Conservation (phyloP, 2,329 filamentous ascomycete species). For the Fusarium palustre region DNA sequence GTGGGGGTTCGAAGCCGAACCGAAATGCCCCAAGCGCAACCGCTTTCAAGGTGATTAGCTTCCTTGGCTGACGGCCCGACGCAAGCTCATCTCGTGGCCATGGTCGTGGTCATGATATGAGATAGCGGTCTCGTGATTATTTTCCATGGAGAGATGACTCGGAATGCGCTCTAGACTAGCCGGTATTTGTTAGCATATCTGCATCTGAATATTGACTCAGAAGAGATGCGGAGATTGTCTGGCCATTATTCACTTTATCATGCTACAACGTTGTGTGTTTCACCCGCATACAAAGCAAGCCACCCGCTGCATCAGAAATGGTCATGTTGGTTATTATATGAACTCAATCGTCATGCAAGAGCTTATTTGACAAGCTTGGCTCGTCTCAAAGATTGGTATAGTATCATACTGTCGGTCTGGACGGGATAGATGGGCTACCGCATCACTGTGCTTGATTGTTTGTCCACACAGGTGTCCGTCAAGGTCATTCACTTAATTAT, state of each 20-base stretch:
- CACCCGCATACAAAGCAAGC: conserved; percentile 38
- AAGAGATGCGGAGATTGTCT: conserved; percentile 9
- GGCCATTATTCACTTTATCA: conserved; percentile 15
- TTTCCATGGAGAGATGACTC: conserved; percentile 20
- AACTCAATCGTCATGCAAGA: conserved; percentile 27
- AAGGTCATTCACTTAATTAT: conserved; percentile 19
- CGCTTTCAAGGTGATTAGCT: conserved; percentile 21
- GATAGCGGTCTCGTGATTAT: conserved; percentile 33
- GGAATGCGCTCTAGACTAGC: background rate
- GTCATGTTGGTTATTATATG: conserved; percentile 14
- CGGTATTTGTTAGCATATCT: background rate
- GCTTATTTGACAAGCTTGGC: conserved; percentile 16
- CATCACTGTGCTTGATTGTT: background rate
- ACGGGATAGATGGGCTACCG: background rate
- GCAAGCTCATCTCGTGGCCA: conserved; percentile 32
- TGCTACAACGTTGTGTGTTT: conserved; percentile 36
- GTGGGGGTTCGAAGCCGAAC: conserved; percentile 26
- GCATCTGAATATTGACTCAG: conserved; percentile 5
- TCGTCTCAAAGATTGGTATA: background rate
- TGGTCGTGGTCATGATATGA: conserved; percentile 15
- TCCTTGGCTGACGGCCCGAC: conserved; percentile 32
- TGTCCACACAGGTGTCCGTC: conserved; percentile 18
- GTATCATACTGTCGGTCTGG: conserved; percentile 2
- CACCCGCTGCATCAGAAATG: conserved; percentile 39
- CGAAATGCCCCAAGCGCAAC: conserved; percentile 20